Percentiles rank a stretch among this genome's conserved stretches.
These are phyloP conservation scores for Diophrys sp. DNA, from an alignment of 73 alveolate species.

Conservation along the genomic window DNA sequence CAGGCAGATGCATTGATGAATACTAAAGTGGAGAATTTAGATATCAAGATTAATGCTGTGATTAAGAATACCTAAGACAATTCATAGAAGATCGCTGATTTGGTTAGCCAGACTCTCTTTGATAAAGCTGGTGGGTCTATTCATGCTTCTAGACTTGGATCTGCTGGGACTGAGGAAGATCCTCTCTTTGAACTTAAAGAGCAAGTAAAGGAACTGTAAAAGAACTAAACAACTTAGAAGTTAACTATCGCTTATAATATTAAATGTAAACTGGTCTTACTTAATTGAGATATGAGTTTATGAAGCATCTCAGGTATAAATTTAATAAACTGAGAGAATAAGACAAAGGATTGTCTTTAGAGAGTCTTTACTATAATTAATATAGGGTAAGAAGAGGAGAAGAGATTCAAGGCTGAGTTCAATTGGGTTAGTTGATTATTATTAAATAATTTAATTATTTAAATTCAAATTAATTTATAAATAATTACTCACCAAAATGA, in stretches of 20 bases:
- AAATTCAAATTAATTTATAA: too few species aligned
- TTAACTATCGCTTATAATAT: not conserved
- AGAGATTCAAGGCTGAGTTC: too few species aligned
- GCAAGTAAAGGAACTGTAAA: not conserved
- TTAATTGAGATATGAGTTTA: too few species aligned
- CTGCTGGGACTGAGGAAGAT: not conserved
- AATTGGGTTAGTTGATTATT: too few species aligned
- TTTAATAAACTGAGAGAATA: not conserved
- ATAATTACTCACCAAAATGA: too few species aligned
- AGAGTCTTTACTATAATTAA: too few species aligned
- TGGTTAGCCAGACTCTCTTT: not conserved
- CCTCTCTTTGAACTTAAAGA: not conserved
- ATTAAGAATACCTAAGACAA: not conserved
- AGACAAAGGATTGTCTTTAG: not conserved
- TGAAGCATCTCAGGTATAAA: not conserved
- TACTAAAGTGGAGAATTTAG: not conserved
- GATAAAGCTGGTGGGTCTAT: not conserved
- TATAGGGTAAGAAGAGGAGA: too few species aligned
- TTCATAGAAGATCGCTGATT: not conserved
- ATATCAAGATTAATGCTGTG: not conserved
- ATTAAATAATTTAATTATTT: too few species aligned
- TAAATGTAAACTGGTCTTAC: too few species aligned
- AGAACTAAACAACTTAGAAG: not conserved
- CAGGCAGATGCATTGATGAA: not conserved
- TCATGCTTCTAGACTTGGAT: not conserved